Evolutionary conservation across 2,329 filamentous ascomycete genomes (phyloP), one percentile per base, ranked within the genome.

Genomic region (Venturia pyrina): DNA sequence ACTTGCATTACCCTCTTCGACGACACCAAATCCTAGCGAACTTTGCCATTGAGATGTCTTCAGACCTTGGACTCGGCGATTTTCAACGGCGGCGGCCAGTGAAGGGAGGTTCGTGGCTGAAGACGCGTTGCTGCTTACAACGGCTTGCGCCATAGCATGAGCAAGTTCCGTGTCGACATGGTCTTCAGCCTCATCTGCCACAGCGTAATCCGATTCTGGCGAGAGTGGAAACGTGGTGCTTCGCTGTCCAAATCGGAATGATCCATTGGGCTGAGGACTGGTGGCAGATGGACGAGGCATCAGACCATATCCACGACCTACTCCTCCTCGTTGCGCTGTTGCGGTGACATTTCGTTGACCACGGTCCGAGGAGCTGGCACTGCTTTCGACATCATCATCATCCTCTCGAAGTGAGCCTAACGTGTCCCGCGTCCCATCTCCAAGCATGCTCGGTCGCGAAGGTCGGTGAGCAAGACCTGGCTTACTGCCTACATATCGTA

Each of bases 31-130:
- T 1, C 85, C 86, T n/a, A 87, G 81, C 6, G 87, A 86, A 70
- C 84, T 89, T 69, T 89, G 87, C 89, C 89, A 92, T 68, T 85
- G 84, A 4, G 83, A 85, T 71, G 85, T 88, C 75, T 87, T 88
- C 37, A 59, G 43, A 19, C 64, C 59, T 46, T 64, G 37, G 19
- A 64, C 24, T n/a, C 32, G 48, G 5, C 64, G 56, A 24, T 56
- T 59, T 19, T 62, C 57, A 10, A 48, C 43, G 19, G 57, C 21
- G n/a, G 56, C 57, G 17, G 37, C 37, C 5, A 66, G 59, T 7
- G 37, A 15, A 24, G 63, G 17, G 11, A 66, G 64, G 41, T 44
- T 48, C 10, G 56, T 62, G 10, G 56, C 28, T 19, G 64, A 62
- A n/a, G 64, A 66, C 28, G 41, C 57, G n/a, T 57, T 65, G 53